Conservation (phyloP, 129 eudicot genomes). For the Sambucus nigra region DNA sequence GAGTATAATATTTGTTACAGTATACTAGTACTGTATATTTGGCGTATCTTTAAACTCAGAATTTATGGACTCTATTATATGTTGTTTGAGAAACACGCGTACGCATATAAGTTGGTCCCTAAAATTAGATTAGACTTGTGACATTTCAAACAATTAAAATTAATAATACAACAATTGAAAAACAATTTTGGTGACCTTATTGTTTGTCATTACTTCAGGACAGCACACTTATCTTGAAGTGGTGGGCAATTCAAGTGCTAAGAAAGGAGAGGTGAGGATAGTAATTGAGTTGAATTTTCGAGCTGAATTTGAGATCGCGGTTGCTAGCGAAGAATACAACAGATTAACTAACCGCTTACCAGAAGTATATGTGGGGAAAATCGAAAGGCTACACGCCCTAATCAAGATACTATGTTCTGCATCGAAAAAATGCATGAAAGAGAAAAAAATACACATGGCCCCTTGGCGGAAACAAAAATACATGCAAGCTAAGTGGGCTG, state of each 20-base stretch:
- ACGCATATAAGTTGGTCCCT: no score
- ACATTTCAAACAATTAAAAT: no score
- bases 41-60: background rate
- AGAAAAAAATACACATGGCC: constrained; percentile 63
- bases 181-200: background rate
- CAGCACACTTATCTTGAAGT: constrained; percentile 68
- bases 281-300: constrained; percentile 53
- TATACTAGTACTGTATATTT: no score
- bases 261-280: constrained; percentile 40
- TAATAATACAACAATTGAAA: no score
- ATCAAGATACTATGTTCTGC: constrained; percentile 50
- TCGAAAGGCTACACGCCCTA: constrained; percentile 34
- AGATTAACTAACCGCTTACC: constrained; percentile 34
- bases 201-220: constrained; percentile 20
- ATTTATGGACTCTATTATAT: background rate
- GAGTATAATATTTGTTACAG: no score
- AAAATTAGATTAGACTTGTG: no score
- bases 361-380: constrained; percentile 49
- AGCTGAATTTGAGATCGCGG: constrained; percentile 50
- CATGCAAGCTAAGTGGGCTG: constrained; percentile 72
- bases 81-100: no score
- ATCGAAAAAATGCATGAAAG: constrained; percentile 61
- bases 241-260: constrained; percentile 33
- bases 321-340: constrained; percentile 49
- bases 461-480: constrained; percentile 82